A percentile compares a stretch with the other conserved stretches of the same genome.
phyloP scores from a whole-genome alignment of 495 filamentous ascomycete species.

The Penicillium cosmopolitanum region DNA sequence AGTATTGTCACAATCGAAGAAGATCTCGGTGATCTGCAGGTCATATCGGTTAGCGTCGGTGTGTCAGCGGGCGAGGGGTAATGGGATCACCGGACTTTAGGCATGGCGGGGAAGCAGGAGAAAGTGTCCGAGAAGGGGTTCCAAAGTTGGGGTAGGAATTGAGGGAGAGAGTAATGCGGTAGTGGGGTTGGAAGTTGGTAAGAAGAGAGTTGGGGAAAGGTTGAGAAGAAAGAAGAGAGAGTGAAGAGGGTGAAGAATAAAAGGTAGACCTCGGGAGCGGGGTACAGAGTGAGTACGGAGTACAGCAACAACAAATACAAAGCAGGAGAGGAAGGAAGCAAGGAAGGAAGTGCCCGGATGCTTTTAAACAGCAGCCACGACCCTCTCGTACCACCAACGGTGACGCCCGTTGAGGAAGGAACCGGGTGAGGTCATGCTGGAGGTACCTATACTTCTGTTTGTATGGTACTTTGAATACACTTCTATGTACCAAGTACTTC shows the following conservation, averaged over 20 bases:
- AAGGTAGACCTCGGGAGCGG: conserved; percentile 9
- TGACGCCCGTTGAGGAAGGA: conserved; percentile 6
- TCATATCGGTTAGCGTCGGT: conserved; percentile 26
- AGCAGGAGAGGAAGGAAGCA: background rate
- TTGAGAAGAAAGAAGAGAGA: background rate
- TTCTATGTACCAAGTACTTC: conserved; percentile 11
- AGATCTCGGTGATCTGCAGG: conserved; percentile 73
- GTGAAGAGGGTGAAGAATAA: background rate
- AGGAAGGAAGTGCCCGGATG: conserved; percentile 4
- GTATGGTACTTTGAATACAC: background rate
- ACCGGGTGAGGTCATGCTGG: conserved; percentile 20
- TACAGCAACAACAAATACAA: background rate
- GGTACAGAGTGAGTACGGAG: background rate
- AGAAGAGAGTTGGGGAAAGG: background rate
- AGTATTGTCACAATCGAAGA: conserved; percentile 98
- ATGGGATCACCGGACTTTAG: conserved; percentile 39
- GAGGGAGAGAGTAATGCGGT: background rate
- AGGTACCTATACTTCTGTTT: conserved; percentile 2
- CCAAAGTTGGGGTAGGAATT: background rate
- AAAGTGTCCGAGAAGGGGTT: conserved; percentile 9
- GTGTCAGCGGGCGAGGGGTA: conserved; percentile 8
- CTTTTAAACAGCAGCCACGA: conserved; percentile 22
- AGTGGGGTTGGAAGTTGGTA: background rate
- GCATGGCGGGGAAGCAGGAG: conserved; percentile 41
- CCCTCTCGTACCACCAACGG: background rate